phyloP scores from a whole-genome alignment of 139 green algal genomes.

The Raphidocelis subcapitata region DNA sequence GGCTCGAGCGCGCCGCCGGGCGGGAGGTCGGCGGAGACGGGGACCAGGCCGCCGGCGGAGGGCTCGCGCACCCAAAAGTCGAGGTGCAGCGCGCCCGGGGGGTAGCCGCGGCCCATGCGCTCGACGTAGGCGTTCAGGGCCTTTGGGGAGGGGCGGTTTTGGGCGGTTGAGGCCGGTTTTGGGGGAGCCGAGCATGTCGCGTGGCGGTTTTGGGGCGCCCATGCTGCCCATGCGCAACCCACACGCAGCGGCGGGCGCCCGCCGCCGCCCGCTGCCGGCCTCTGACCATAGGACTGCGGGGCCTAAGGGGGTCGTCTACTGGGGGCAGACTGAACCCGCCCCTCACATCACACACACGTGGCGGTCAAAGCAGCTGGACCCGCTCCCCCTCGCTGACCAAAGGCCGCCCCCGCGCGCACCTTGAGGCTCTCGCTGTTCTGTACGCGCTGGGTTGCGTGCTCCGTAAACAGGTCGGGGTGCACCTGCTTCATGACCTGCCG shows the following conservation, averaged over 20 bases:
- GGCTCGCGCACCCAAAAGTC: slow-evolving; percentile 64
- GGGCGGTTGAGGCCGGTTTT: no score
- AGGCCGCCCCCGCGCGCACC: slow-evolving; percentile 22
- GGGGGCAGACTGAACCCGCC: no score
- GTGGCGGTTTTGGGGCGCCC: no score
- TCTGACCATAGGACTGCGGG: no score
- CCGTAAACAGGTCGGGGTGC: slow-evolving; percentile 83
- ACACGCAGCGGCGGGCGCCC: no score
- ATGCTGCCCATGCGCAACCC: no score
- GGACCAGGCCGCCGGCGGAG: slow-evolving; percentile 2
- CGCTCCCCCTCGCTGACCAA: background rate
- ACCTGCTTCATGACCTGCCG: slow-evolving; percentile 68
- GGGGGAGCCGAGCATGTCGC: no score
- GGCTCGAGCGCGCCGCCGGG: slow-evolving; percentile 70
- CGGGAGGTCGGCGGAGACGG: slow-evolving; percentile 40
- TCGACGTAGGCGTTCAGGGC: slow-evolving; percentile 82
- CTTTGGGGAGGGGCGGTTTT: slow-evolving; percentile 27
- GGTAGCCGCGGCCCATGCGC: slow-evolving; percentile 46
- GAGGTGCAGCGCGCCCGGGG: slow-evolving; percentile 32
- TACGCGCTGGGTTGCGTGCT: slow-evolving; percentile 64
- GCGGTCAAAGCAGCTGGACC: no score
- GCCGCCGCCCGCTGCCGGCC: no score
- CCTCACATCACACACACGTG: no score
- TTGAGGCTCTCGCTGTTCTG: slow-evolving; percentile 82
- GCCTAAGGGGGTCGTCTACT: no score